phyloP scores from a whole-genome alignment of 1,139 yeast genomes.

The Suhomyces wounanorum region DNA sequence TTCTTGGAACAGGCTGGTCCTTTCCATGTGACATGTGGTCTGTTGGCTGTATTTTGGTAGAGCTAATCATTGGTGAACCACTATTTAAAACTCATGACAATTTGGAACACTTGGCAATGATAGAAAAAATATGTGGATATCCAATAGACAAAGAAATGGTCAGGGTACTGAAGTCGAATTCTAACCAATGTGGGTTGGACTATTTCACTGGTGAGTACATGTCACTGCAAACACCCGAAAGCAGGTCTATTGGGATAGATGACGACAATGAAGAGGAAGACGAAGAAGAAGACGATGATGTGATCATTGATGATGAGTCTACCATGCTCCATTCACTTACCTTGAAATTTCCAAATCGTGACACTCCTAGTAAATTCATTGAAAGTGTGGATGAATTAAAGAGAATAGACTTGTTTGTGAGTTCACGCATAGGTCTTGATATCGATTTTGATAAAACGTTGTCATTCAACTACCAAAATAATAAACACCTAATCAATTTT shows the following conservation, averaged over 20 bases:
- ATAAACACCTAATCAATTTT: slow-evolving; percentile 42
- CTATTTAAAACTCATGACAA: slow-evolving; percentile 94
- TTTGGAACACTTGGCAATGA: slow-evolving; percentile 90
- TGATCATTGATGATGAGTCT: slow-evolving; percentile 35
- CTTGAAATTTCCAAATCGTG: slow-evolving; percentile 36
- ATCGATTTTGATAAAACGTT: slow-evolving; percentile 45
- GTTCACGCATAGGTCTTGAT: slow-evolving; percentile 41
- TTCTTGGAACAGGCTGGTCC: slow-evolving; percentile 90
- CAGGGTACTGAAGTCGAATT: slow-evolving; percentile 34
- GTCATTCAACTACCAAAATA: slow-evolving; percentile 43
- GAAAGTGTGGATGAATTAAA: slow-evolving; percentile 54
- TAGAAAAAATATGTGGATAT: slow-evolving; percentile 71
- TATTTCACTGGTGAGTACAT: slow-evolving; percentile 37
- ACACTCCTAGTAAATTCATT: slow-evolving; percentile 50
- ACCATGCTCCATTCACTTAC: slow-evolving; percentile 28
- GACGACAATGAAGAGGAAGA: slow-evolving; percentile 15
- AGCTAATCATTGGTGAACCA: slow-evolving; percentile 93
- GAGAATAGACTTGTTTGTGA: slow-evolving; percentile 52
- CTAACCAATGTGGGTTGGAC: slow-evolving; percentile 47
- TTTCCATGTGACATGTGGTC: slow-evolving; percentile 97
- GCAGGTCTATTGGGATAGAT: slow-evolving; percentile 29
- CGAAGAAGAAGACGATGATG: slow-evolving; percentile 25
- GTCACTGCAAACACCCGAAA: slow-evolving; percentile 15
- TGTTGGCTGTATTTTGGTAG: slow-evolving; percentile 89
- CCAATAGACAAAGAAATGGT: slow-evolving; percentile 43